phyloP scores from a whole-genome alignment of 1,284 basidiomycete genomes.

The Hymenochaete sp. region DNA sequence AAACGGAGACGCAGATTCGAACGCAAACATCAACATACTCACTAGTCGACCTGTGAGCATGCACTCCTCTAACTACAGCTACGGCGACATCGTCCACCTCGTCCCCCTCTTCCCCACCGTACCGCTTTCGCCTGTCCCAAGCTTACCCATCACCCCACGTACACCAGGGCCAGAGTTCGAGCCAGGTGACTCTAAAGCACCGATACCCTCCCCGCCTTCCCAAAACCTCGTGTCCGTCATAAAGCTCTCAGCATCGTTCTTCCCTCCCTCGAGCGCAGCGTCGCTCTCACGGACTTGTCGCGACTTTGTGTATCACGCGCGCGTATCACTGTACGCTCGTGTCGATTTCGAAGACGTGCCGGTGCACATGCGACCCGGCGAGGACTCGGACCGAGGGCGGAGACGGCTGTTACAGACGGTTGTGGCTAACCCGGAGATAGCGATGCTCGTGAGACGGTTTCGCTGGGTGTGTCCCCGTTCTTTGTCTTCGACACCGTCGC shows the following conservation, averaged over 20 bases:
- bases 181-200: no score
- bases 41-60: no score
- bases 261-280: conserved; percentile 1
- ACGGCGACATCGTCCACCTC: no score
- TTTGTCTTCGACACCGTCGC: no score
- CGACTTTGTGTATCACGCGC: conserved; percentile 2
- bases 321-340: conserved; percentile 3
- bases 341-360: conserved; percentile 10
- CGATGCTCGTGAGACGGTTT: conserved; percentile 3
- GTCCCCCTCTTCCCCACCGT: no score
- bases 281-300: conserved; percentile 5
- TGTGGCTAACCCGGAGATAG: conserved; percentile 2
- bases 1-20: no score
- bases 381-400: conserved; percentile 4
- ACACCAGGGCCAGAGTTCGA: no score
- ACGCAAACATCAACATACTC: no score
- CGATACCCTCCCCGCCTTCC: conserved; percentile 8
- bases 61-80: no score
- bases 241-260: conserved; percentile 6
- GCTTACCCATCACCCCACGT: no score
- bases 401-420: conserved; percentile 9
- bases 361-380: no score
- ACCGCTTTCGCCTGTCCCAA: no score
- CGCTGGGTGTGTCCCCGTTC: conserved; percentile 14
- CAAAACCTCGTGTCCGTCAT: conserved; percentile 8